Base-by-base conservation (phyloP, 2,329 filamentous ascomycete genomes). In the Passalora sequoiae region DNA sequence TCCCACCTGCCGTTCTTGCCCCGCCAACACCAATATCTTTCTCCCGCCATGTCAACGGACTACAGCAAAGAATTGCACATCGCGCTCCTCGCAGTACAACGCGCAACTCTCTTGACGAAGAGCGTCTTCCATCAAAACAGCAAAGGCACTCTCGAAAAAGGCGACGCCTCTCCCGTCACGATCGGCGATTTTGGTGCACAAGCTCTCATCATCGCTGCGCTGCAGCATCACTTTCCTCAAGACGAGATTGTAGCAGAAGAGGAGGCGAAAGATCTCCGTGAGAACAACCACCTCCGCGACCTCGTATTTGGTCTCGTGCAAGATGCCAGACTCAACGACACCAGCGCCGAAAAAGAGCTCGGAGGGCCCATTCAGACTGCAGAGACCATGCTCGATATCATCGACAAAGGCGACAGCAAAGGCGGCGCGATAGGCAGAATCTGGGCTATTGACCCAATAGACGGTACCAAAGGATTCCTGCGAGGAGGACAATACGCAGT, bases 151-250 rank as follows among this genome's bases (percentile, higher is more conserved):
- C 76, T 95, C 39, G 85, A 84, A 65, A 98, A 98, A 73, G 84
- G 87, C 67, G 92, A 98, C 75, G 88, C 87, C 64, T 95, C 89
- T 7, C 92, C 92, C 54, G 92, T 98, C 59, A 98, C 92, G 13
- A 92, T 97, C 59, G 92, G 91, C 65, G 92, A 98, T 71, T 97
- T 95, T 66, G 92, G 92, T 61, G 94, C 92, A 27, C 92, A 98
- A 72, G 89, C 92, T 22, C 80, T 98, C 54, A 95, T 98, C 68
- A 95, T 97, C 62, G 77, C 83, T 44, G 91, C 91, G 20, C 83
- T 98, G 56, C 83, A 83, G 68, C 80, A 86, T 68, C 87, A 85
- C 68, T 98, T 98, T 72, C 92, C 92, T 13, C 63, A 80, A 25
- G 92, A 98, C 63, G 84, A 87, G 66, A 86, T 98, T 51, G 87